Conservation (phyloP, 164 flowering plant species). For the Pachysandra terminalis region DNA sequence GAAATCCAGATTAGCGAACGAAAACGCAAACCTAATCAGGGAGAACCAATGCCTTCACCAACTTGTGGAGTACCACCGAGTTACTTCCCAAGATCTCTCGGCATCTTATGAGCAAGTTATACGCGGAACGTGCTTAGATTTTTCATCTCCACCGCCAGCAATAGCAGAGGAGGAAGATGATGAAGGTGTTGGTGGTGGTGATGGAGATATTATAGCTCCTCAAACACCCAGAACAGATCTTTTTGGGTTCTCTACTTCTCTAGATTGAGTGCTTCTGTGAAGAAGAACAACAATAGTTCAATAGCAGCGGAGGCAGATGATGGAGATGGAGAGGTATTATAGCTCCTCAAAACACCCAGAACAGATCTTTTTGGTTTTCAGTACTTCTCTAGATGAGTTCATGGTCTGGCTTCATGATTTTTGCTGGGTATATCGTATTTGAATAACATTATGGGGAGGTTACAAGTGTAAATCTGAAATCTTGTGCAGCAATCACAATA, state of each 20-base stretch:
- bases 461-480: no score
- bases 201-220: slow-evolving; percentile 13
- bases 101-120: slow-evolving; percentile 57
- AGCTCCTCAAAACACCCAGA: no score
- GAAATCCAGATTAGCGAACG: slow-evolving; percentile 80
- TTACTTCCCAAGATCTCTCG: slow-evolving; percentile 64
- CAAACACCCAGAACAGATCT: slow-evolving; percentile 20
- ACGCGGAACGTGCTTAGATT: slow-evolving; percentile 63
- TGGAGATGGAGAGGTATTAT: no score
- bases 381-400: neutral
- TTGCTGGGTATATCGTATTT: no score
- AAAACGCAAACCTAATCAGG: slow-evolving; percentile 72
- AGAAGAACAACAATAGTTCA: slow-evolving; percentile 1
- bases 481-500: no score
- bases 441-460: no score
- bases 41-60: slow-evolving; percentile 91
- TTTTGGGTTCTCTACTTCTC: slow-evolving; percentile 27
- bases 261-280: slow-evolving; percentile 25
- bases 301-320: no score
- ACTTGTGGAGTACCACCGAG: slow-evolving; percentile 88
- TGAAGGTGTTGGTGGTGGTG: slow-evolving; percentile 4
- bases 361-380: no score
- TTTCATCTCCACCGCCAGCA: slow-evolving; percentile 56
- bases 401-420: neutral
- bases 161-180: slow-evolving; percentile 22